Evolutionary conservation across 1,139 yeast genomes (phyloP), one percentile per base, ranked within the genome.

Genomic region (Candida frijolesensis): DNA sequence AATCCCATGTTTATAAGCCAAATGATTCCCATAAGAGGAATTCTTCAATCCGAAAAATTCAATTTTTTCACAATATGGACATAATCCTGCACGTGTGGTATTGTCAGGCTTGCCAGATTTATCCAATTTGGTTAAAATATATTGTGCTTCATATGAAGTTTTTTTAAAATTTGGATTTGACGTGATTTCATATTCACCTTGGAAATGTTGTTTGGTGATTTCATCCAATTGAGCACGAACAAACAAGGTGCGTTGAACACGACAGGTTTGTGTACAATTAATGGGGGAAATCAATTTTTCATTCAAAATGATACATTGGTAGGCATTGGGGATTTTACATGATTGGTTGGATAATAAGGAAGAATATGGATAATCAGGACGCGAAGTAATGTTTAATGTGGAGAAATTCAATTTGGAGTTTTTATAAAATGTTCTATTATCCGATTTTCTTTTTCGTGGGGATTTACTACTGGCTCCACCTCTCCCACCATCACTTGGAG

Each of bases 1-100:
- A 6, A 70, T 60, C 1, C 75, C 75, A 57, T 70, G 75, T 53
- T 67, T 71, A 46, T 70, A 60, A 3, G 72, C 67, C 53, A 70
- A 56, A 53, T 70, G 75, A 3, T 71, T 65, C 6, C 71, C 62
- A 53, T 69, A 70, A 34, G 68, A 64, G 1, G 71, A 65, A 55
- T 68, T 69, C 53, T 70, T 70, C 53, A 67, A 66, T 1, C 72
- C 70, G 22, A 67, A 57, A 49, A 70, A 70, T 51, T 63, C 66
- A 27, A 68, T 64, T 33, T 57, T 57, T 38, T 60, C 60, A 49
- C 74, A 70, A 49, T 67, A 70, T 0, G 73, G 67, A 59, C 74
- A 70, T 48, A 68, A 52, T 37, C 74, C 75, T 44, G 72, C 52
- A 2, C 58, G 47, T 3, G 58, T 55, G 14, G 58, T 53, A 41